Evolutionary conservation across 1,139 yeast genomes (phyloP).

Genomic region (Saccharomyces hybrid): DNA sequence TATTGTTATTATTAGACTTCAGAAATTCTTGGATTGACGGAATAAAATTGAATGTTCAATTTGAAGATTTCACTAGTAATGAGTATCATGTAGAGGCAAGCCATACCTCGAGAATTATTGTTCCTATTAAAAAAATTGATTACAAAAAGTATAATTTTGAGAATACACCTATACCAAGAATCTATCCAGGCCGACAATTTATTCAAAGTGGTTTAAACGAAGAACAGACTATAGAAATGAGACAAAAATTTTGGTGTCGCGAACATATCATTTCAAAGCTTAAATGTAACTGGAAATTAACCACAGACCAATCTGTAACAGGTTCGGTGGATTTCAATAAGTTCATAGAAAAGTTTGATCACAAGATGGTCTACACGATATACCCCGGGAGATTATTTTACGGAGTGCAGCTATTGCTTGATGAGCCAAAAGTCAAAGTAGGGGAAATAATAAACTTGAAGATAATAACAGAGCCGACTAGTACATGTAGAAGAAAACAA

Average conservation of each 20-base stretch:
- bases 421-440: constrained; percentile 6
- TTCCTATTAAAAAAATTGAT: constrained; percentile 56
- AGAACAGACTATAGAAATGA: constrained; percentile 45
- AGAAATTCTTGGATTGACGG: constrained; percentile 31
- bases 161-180: constrained; percentile 59
- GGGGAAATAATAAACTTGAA: constrained; percentile 14
- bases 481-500: not conserved
- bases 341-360: constrained; percentile 22
- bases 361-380: constrained; percentile 18
- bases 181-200: constrained; percentile 62
- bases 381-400: constrained; percentile 19
- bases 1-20: constrained; percentile 26
- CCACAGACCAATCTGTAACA: constrained; percentile 9
- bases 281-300: constrained; percentile 53
- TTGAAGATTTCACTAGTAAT: constrained; percentile 22
- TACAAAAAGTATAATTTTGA: constrained; percentile 35
- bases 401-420: constrained; percentile 12
- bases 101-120: constrained; percentile 52
- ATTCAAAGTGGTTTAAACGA: constrained; percentile 51
- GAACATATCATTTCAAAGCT: constrained; percentile 52
- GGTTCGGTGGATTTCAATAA: constrained; percentile 26
- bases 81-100: constrained; percentile 25
- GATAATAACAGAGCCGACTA: not conserved
- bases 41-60: constrained; percentile 15
- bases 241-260: constrained; percentile 75